Evolutionary conservation across 495 filamentous ascomycete species (phyloP).

Genomic region (Rostrohypoxylon terebratum): DNA sequence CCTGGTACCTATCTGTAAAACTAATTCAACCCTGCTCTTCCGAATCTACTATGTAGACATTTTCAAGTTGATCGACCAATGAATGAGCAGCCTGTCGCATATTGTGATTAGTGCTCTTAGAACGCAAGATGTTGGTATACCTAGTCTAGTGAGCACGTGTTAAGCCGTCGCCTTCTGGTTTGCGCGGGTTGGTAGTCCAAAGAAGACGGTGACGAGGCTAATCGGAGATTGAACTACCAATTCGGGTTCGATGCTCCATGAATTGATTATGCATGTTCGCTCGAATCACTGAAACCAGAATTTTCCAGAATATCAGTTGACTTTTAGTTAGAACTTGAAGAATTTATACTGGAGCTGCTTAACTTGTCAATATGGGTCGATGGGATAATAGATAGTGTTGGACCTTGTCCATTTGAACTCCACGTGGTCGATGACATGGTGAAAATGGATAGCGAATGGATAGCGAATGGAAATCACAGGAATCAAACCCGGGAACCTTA

Average conservation of each 20-base stretch:
- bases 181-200: slow-evolving; percentile 11
- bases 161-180: slow-evolving; percentile 31
- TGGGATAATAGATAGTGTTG: not conserved
- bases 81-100: slow-evolving; percentile 6
- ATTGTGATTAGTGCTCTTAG: slow-evolving; percentile 1
- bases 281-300: slow-evolving; percentile 3
- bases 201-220: slow-evolving; percentile 31
- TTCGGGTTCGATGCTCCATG: slow-evolving; percentile 22
- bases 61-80: not conserved
- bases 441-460: not conserved
- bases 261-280: slow-evolving; percentile 8
- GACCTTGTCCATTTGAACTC: not conserved
- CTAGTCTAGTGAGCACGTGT: slow-evolving; percentile 32
- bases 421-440: not conserved
- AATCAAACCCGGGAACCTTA: not conserved
- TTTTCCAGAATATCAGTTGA: not conserved
- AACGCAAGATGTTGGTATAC: not conserved
- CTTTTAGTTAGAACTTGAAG: not conserved
- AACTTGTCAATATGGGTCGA: not conserved
- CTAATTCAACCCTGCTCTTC: not conserved
- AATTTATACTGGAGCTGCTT: not conserved
- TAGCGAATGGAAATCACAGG: not conserved
- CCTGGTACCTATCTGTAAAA: not conserved
- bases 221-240: slow-evolving; percentile 43
- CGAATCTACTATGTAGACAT: not conserved